A percentile compares a stretch with the other conserved stretches of the same genome.
Evolutionary conservation across 257 asterid species (phyloP).

Genomic region (Perilla frutescens): DNA sequence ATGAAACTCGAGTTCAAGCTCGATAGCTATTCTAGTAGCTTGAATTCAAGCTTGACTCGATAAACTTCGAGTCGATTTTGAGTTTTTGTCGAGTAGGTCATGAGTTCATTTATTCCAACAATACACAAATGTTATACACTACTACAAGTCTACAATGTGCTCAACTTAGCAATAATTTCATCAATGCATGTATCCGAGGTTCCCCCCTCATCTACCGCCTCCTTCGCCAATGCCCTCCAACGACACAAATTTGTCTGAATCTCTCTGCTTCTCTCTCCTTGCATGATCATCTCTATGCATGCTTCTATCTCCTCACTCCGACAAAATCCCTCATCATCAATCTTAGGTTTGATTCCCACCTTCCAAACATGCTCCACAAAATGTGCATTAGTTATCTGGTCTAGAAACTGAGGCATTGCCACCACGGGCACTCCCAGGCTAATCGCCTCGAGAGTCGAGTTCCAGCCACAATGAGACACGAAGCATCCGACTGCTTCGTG

Average conservation of each 20-base stretch:
- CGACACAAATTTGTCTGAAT: conserved; percentile 39
- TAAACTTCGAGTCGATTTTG: too few species aligned
- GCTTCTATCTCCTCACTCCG: conserved; percentile 44
- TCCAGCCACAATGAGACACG: conserved; percentile 69
- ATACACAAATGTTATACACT: too few species aligned
- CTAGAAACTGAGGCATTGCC: conserved; percentile 64
- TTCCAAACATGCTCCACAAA: conserved; percentile 57
- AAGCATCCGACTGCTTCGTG: conserved; percentile 58
- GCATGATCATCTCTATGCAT: conserved; percentile 48
- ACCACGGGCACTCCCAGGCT: conserved; percentile 58
- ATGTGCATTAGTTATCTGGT: conserved; percentile 61
- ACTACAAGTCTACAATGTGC: neutral
- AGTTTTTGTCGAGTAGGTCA: too few species aligned
- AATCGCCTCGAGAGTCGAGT: conserved; percentile 57
- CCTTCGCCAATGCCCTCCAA: conserved; percentile 52
- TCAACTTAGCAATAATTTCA: conserved; percentile 43
- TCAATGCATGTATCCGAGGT: conserved; percentile 53
- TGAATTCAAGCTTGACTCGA: too few species aligned
- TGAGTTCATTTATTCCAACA: too few species aligned
- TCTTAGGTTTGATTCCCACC: conserved; percentile 47
- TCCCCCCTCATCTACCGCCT: conserved; percentile 56
- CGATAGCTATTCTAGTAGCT: too few species aligned
- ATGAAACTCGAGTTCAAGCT: too few species aligned
- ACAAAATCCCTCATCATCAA: conserved; percentile 38
- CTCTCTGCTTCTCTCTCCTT: conserved; percentile 44